Conservation (phyloP, 331 rosid genomes). For the Phaseolus coccineus region DNA sequence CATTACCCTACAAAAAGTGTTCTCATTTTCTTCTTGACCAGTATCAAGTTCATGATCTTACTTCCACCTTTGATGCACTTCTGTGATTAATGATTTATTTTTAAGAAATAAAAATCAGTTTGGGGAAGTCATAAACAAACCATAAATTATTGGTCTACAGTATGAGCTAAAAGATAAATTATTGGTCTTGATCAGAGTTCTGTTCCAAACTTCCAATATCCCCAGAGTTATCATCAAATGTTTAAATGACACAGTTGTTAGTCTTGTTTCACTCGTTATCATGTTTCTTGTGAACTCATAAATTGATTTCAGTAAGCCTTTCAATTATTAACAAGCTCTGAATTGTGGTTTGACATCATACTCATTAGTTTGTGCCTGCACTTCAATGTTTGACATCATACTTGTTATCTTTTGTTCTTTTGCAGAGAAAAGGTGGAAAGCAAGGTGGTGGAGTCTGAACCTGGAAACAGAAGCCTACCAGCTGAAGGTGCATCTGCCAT, state of each 20-base stretch:
- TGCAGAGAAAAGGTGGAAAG: no score
- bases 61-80: neutral
- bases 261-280: neutral
- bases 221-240: neutral
- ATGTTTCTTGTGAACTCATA: neutral
- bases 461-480: no score
- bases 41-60: neutral
- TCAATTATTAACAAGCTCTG: neutral
- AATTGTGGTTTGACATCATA: neutral
- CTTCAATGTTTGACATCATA: neutral
- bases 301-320: neutral
- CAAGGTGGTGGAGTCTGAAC: no score
- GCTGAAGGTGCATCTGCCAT: no score
- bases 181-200: no score
- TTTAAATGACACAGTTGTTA: no score
- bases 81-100: neutral
- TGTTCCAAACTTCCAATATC: no score
- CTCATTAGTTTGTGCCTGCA: neutral
- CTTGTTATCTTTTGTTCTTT: no score
- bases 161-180: no score
- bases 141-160: no score
- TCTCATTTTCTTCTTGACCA: neutral
- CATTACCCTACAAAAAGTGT: neutral
- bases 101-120: neutral
- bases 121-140: neutral